Evolutionary conservation across 2,329 filamentous ascomycete genomes (phyloP), one percentile per base, ranked within the genome.

Genomic region (Penicillium thymicola): DNA sequence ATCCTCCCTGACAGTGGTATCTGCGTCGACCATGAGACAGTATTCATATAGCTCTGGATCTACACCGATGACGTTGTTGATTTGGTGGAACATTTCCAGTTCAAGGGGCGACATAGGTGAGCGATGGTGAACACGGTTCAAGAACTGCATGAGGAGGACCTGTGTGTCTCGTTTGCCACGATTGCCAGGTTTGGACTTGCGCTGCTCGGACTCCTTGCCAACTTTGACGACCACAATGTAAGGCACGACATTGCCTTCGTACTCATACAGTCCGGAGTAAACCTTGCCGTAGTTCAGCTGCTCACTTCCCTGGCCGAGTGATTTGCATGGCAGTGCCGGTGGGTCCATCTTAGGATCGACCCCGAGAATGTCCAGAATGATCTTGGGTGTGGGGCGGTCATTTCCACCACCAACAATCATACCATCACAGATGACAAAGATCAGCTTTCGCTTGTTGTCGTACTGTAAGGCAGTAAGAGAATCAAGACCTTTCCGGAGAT

Each of bases 361-460:
- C 34, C 94, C 94, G 13, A 99, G 87, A 67, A 99, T 96, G 70
- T 99, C 94, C 53, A 99, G 82, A 25, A 99, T 92, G 64, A 99
- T 99, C 59, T 92, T 87, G 42, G 94, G 94, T 0, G 94, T 99
- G 7, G 94, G 91, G 59, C 92, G 85, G 73, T 99, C 94, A 76
- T 99, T 99, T 70, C 94, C 94, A 78, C 97, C 92, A 68, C 94
- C 94, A 64, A 99, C 95, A 79, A 99, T 99, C 93, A 99, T 97
- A 76, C 94, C 94, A 70, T 99, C 94, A 69, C 94, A 99, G 62
- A 99, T 82, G 59, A 99, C 82, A 63, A 96, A 86, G 27, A 99
- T 81, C 13, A 99, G 82, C 80, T 99, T 99, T 70, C 94, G 90
- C 80, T 99, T 99, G 72, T 99, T 93, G 69, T 99, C 94, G 67